A percentile compares a stretch with the other conserved stretches of the same genome.
Conservation (phyloP, 768 basidiomycete species). For the Suillus subalutaceus region DNA sequence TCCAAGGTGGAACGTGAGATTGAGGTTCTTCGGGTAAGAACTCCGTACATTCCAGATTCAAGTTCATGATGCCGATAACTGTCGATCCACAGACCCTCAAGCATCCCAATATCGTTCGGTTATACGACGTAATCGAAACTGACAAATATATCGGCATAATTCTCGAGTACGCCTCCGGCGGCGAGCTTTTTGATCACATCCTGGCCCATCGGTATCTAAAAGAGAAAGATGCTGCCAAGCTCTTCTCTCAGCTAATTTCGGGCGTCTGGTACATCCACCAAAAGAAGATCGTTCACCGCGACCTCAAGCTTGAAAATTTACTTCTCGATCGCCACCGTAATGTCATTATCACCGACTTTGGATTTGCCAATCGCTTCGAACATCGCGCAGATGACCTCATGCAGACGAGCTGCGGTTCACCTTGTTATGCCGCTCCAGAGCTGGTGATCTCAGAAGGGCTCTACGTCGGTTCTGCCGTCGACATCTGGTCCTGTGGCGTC, state of each 20-base stretch:
- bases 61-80: constrained; percentile 7
- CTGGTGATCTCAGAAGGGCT: constrained; percentile 96
- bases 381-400: constrained; percentile 92
- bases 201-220: constrained; percentile 95
- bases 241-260: constrained; percentile 97
- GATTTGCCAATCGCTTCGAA: constrained; percentile 97
- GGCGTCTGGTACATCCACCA: constrained; percentile 99
- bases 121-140: constrained; percentile 99
- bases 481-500: constrained; percentile 97
- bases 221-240: constrained; percentile 91
- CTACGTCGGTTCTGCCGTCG: constrained; percentile 96
- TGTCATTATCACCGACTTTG: constrained; percentile 99
- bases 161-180: constrained; percentile 96
- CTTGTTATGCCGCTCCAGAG: constrained; percentile 98
- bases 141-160: constrained; percentile 99
- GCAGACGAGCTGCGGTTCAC: constrained; percentile 97
- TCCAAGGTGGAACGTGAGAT: constrained; percentile 98
- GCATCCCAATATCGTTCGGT: constrained; percentile 96
- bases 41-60: neutral
- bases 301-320: constrained; percentile 98
- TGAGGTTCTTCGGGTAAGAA: constrained; percentile 87
- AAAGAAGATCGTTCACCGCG: constrained; percentile 99
- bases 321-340: constrained; percentile 96
- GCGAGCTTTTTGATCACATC: constrained; percentile 98
- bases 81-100: constrained; percentile 71